Base-by-base conservation (phyloP, 768 basidiomycete species). In the Chalciporus chontae region DNA sequence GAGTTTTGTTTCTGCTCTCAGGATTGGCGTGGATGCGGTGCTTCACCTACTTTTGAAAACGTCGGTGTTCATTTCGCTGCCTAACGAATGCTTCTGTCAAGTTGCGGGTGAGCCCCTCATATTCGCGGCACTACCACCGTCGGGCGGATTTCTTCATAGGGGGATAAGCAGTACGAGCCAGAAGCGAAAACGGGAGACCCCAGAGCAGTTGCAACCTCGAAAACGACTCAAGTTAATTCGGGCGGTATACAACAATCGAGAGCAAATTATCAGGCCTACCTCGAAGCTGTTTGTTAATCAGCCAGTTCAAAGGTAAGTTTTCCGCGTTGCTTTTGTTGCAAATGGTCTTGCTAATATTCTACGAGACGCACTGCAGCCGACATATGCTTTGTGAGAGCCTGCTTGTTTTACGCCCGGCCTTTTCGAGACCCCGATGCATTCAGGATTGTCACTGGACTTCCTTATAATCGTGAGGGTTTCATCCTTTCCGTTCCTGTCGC, bases 21-120 rank as follows among this genome's bases (percentile, higher is more conserved):
- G 94, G 55, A 78, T 91, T 8, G 93, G 94, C 0, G 81, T 81
- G 36, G 81, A 82, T 56, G 77, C 79, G 1, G 85, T 95, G 77
- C 64, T 87, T 27, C 84, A 93, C 63, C 72, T 98, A 9, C 77
- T 98, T 15, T 75, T 83, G 3, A 77, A 85, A 48, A 84, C 85
- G 0, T 86, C 82, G 9, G 53, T 94, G 15, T 97, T 93, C 63
- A 61, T 87, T 14, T 72, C 86, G 2, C 68, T 96, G 18, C 87
- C 87, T 0, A 95, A 96, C 60, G 83, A 80, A 17, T 94, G 91
- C 61, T 77, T 85, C 32, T 87, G 87, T 53, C 94, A 98, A 66
- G 64, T 96, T 50, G 80, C 85, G 0, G 94, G 94, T 4, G 73
- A 74, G 31, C 84, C 88, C 0, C 64, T 95, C 19, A 70, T 82